Evolutionary conservation across 352 stramenopile species (phyloP).

Genomic region (Pythium grandisporangium): DNA sequence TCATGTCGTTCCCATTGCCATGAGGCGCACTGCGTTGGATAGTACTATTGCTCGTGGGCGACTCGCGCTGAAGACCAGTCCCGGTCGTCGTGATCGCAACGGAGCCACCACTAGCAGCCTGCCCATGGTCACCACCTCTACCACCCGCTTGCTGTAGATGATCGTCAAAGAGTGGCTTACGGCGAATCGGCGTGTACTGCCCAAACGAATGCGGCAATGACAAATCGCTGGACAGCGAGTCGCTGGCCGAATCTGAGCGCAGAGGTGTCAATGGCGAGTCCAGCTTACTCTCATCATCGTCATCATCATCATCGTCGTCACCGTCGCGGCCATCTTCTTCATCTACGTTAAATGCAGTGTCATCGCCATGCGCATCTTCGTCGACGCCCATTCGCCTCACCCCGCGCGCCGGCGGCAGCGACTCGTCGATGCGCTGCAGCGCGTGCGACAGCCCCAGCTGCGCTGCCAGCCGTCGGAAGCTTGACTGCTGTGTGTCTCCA

Average conservation of each 20-base stretch:
- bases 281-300: slow-evolving; percentile 11
- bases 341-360: too few species aligned
- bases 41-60: too few species aligned
- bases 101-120: not conserved
- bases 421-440: slow-evolving; percentile 19
- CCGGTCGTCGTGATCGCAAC: not conserved
- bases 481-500: not conserved
- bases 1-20: slow-evolving; percentile 28
- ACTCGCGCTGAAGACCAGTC: too few species aligned
- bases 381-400: not conserved
- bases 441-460: slow-evolving; percentile 46
- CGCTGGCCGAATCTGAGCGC: slow-evolving; percentile 48
- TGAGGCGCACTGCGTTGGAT: too few species aligned
- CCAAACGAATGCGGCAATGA: slow-evolving; percentile 64
- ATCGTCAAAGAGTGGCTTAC: slow-evolving; percentile 43
- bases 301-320: slow-evolving; percentile 11
- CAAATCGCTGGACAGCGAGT: slow-evolving; percentile 63
- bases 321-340: slow-evolving; percentile 4
- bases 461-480: slow-evolving; percentile 31
- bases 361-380: too few species aligned
- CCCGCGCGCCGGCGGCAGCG: slow-evolving; percentile 5
- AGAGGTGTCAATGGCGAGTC: slow-evolving; percentile 12
- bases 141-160: slow-evolving; percentile 20
- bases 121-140: slow-evolving; percentile 4
- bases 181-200: slow-evolving; percentile 27